Conservation (phyloP, 495 filamentous ascomycete genomes). For the Neurospora tetrasperma region DNA sequence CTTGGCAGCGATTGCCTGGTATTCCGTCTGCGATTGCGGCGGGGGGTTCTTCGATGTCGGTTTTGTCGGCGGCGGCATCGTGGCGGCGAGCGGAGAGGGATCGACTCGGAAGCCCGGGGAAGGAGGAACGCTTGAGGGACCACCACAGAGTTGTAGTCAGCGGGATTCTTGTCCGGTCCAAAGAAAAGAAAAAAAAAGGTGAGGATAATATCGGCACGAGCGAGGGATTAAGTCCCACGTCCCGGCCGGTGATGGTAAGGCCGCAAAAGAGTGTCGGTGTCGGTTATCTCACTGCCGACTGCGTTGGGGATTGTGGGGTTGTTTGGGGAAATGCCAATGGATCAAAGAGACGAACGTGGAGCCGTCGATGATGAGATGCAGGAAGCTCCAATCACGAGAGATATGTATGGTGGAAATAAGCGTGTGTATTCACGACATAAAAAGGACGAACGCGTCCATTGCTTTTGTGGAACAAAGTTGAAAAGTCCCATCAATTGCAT, state of each 20-base stretch:
- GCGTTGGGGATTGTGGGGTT: neutral
- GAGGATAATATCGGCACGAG: neutral
- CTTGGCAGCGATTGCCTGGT: slow-evolving; percentile 33
- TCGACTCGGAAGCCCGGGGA: neutral
- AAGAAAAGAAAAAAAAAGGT: neutral
- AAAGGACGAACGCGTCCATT: neutral
- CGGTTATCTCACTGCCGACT: neutral
- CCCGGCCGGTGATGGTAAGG: neutral
- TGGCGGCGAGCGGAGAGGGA: neutral
- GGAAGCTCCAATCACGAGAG: neutral
- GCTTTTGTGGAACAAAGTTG: too few species aligned
- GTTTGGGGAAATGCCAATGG: neutral
- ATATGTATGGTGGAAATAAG: neutral
- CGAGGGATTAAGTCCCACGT: neutral
- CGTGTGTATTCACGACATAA: neutral
- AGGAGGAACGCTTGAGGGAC: neutral
- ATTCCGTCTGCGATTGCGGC: slow-evolving; percentile 21
- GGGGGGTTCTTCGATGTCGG: slow-evolving; percentile 15
- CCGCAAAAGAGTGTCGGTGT: neutral
- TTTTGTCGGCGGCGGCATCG: slow-evolving; percentile 17
- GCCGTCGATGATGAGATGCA: neutral
- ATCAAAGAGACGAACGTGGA: neutral
- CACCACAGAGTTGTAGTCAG: neutral
- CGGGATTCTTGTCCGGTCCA: neutral
- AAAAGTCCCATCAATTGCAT: neutral